Base-by-base conservation (phyloP, 495 filamentous ascomycete species). In the Symbiotaphrina buchneri region DNA sequence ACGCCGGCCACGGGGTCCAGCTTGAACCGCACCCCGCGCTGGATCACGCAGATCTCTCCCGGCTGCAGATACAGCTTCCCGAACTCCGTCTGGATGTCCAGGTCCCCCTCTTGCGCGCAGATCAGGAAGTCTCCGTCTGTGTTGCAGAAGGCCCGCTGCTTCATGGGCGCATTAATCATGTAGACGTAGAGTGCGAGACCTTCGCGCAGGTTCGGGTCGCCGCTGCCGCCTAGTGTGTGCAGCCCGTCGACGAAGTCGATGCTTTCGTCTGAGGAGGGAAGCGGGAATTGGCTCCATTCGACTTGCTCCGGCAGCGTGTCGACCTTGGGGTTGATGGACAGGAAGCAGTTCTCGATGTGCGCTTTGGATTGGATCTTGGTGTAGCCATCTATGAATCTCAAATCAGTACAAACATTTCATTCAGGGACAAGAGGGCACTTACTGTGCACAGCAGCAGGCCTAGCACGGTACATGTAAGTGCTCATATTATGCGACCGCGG, bases 391-490 rank as follows among this genome's bases (percentile, higher is more conserved):
- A 21, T 26, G 30, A n/a, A n/a, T n/a, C n/a, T n/a, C n/a, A n/a
- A n/a, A n/a, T n/a, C n/a, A n/a, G n/a, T n/a, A n/a, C n/a, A n/a
- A n/a, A n/a, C n/a, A n/a, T n/a, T n/a, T n/a, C n/a, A n/a, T n/a
- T n/a, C n/a, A n/a, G n/a, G n/a, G n/a, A n/a, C n/a, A n/a, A 30
- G 16, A 35, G n/a, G 21, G 28, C 24, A 41, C 51, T 27, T 42
- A 56, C 67, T 64, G 42, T 94, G 84, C 4, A 80, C 65, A 24
- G 79, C 82, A 0, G 78, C 65, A 21, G 84, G 84, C 17, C 92
- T 56, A 37, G 91, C 80, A 6, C 84, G 68, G 47, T 94, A 92
- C n/a, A 92, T 69, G 84, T 84, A 94, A 21, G 83, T 65, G 43
- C 92, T 84, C 47, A 74, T 68, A 54, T 92, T 94, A 46, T 87